These are phyloP conservation scores for Hemisphaericaspora xylofermentans DNA, from an alignment of 1,139 yeast genomes.

Conservation along the genomic window DNA sequence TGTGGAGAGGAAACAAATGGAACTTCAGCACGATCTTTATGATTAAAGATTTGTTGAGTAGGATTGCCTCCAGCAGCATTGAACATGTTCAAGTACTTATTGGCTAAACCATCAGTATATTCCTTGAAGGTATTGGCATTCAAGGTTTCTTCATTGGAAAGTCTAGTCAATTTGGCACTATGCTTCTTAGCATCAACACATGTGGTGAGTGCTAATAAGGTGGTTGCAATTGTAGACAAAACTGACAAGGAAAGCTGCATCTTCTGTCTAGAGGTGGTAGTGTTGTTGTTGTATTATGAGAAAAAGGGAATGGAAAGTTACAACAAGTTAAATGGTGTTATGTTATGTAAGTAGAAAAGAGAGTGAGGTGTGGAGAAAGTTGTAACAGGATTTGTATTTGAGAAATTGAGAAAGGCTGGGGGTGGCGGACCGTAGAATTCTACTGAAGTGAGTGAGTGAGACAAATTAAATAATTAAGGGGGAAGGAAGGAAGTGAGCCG, in stretches of 20 bases:
- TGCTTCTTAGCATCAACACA: constrained; percentile 60
- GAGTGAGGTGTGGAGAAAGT: too few relatives aligned
- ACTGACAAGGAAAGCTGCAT: constrained; percentile 37
- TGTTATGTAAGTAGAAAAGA: too few relatives aligned
- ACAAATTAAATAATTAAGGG: too few relatives aligned
- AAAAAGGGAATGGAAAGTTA: too few relatives aligned
- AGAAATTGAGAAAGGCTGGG: too few relatives aligned
- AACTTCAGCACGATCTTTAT: constrained; percentile 32
- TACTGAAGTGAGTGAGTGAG: too few relatives aligned
- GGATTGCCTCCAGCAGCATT: constrained; percentile 36
- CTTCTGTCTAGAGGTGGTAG: not conserved
- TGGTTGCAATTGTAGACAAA: constrained; percentile 50
- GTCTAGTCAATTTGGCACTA: constrained; percentile 61
- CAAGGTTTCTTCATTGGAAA: constrained; percentile 60
- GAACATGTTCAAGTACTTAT: constrained; percentile 65
- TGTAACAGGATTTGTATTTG: too few relatives aligned
- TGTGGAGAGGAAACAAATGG: constrained; percentile 40
- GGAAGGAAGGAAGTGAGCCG: too few relatives aligned
- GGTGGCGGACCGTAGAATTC: too few relatives aligned
- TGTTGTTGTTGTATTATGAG: not conserved
- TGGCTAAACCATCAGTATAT: constrained; percentile 68
- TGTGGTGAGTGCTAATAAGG: constrained; percentile 43
- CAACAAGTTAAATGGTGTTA: too few relatives aligned
- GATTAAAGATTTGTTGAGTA: constrained; percentile 13
- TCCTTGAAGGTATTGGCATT: constrained; percentile 59